Base-by-base conservation (phyloP, 257 asterid species). In the Agastache rugosa region DNA sequence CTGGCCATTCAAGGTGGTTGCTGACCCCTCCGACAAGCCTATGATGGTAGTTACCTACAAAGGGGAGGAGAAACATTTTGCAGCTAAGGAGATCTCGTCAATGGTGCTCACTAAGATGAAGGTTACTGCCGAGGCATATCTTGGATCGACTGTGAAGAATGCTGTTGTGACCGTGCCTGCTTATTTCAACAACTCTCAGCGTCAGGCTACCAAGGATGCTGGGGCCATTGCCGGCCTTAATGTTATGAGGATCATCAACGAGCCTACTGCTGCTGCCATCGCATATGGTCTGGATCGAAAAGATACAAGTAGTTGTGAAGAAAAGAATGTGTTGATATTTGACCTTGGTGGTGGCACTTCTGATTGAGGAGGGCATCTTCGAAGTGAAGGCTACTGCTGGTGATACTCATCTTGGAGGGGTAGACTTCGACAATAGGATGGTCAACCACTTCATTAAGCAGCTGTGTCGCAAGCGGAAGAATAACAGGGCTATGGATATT, bases 141-240 rank as follows among this genome's bases (percentile, higher is more conserved):
- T 82, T 15, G 84, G 86, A 31, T 67, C 77, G 5, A 45, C 68
- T 0, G 61, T 79, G 8, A 79, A 82, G 77, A 82, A 82, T 16
- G 83, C 80, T 3, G 83, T 82, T 1, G 82, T 79, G 42, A 82
- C 86, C 5, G 83, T 82, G 17, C 86, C 86, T 0, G 83, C 83
- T 0, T 75, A 75, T 58, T 78, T 82, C 71, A 78, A 78, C 29
- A 81, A 82, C n/a, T 78, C 80, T 9, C 85, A 82, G 27, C 65
- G 83, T 10, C 85, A 82, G 39, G 85, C 85, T 1, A 82, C 85
- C 15, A 78, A 78, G 47, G 85, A 82, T 58, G 85, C 83, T 7
- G 85, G 83, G 15, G 73, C 71, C 0, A 78, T 82, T 72, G 78
- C 85, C 16, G 85, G 85, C 17, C 80, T 81, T 29, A 81, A 80